These are phyloP conservation scores for Gynandropsis gynandra DNA, from an alignment of 345 rosid genomes.

Conservation along the genomic window DNA sequence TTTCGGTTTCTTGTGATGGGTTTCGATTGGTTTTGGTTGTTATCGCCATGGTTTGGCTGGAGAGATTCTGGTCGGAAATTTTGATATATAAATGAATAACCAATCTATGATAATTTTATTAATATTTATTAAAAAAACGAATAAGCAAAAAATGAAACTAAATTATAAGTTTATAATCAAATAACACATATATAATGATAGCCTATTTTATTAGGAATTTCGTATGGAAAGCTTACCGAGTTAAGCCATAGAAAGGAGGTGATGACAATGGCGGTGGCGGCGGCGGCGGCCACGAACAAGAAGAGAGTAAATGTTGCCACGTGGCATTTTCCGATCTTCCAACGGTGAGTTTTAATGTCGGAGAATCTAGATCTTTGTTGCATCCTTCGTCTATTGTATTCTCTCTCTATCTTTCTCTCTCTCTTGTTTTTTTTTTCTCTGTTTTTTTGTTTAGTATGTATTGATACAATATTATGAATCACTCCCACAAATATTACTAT, in stretches of 20 bases:
- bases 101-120: no score
- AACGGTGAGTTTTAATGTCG: conserved; percentile 20
- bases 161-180: not conserved
- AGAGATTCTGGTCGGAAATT: conserved; percentile 1
- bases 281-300: conserved; percentile 22
- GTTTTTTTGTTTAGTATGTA: no score
- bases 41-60: conserved; percentile 10
- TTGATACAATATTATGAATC: no score
- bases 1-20: conserved; percentile 11
- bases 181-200: no score
- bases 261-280: conserved; percentile 12
- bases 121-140: no score
- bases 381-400: conserved; percentile 9
- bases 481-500: no score
- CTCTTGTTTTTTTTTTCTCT: not conserved
- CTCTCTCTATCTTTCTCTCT: not conserved
- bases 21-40: conserved; percentile 18
- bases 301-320: conserved; percentile 22
- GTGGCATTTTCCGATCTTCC: conserved; percentile 22
- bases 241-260: conserved; percentile 28
- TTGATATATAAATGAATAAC: not conserved
- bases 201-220: not conserved
- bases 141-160: no score
- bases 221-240: conserved; percentile 8
- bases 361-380: conserved; percentile 17